These are phyloP conservation scores for Thalassiosira exigua DNA, from an alignment of 352 stramenopile species.

Conservation along the genomic window DNA sequence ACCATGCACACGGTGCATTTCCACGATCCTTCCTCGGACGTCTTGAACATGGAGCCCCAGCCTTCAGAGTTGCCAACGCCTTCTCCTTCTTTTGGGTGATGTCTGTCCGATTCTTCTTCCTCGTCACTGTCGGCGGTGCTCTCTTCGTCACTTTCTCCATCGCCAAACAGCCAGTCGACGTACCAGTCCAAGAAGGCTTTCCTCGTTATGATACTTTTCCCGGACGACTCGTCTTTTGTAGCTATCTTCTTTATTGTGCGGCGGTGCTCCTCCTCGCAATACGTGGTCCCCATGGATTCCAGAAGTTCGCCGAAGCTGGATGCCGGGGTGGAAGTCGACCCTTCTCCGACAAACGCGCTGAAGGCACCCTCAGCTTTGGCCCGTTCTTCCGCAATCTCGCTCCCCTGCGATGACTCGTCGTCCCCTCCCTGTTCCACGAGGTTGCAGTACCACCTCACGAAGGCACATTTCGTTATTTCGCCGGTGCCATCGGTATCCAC, in stretches of 20 bases:
- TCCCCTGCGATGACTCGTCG: slow-evolving; percentile 70
- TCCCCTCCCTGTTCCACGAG: slow-evolving; percentile 56
- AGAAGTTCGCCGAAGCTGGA: slow-evolving; percentile 74
- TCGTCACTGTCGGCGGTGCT: slow-evolving; percentile 8
- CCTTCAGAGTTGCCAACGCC: slow-evolving; percentile 28
- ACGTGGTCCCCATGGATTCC: slow-evolving; percentile 71
- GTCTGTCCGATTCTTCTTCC: too few species aligned
- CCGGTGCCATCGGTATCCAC: slow-evolving; percentile 64
- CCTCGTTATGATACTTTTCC: slow-evolving; percentile 47
- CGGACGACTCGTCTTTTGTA: slow-evolving; percentile 8
- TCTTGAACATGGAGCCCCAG: slow-evolving; percentile 71
- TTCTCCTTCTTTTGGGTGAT: slow-evolving; percentile 21
- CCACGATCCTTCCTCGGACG: slow-evolving; percentile 69
- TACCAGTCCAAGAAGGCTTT: slow-evolving; percentile 79
- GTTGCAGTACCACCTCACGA: slow-evolving; percentile 77
- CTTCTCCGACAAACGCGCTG: slow-evolving; percentile 32
- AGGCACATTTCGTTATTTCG: slow-evolving; percentile 52
- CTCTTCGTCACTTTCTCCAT: slow-evolving; percentile 57
- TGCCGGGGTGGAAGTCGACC: slow-evolving; percentile 39
- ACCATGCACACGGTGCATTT: slow-evolving; percentile 84
- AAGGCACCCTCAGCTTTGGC: slow-evolving; percentile 73
- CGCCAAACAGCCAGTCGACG: slow-evolving; percentile 76
- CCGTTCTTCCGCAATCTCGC: slow-evolving; percentile 74
- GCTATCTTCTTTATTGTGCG: slow-evolving; percentile 64
- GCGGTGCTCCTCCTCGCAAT: slow-evolving; percentile 77